Evolutionary conservation across 352 stramenopile genomes (phyloP).

Genomic region (Pythium periplocum): DNA sequence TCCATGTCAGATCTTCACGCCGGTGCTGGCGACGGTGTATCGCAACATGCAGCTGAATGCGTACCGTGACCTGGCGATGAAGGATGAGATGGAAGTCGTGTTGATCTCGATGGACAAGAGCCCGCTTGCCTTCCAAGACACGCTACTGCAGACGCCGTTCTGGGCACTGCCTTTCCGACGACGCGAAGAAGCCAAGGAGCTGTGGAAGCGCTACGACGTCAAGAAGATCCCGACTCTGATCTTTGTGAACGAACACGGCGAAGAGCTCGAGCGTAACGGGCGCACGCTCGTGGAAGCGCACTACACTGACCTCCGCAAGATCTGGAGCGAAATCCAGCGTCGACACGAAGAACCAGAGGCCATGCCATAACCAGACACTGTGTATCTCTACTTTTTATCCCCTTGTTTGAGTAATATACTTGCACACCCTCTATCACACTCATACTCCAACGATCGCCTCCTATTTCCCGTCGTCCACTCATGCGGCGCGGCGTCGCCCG

Average conservation of each 20-base stretch:
- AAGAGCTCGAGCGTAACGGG: conserved; percentile 58
- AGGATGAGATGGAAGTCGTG: conserved; percentile 54
- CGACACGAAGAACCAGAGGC: conserved; percentile 16
- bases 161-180: conserved; percentile 47
- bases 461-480: too few species aligned
- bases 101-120: conserved; percentile 55
- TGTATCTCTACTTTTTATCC: background rate
- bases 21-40: conserved; percentile 52
- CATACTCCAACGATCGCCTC: background rate
- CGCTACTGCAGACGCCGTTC: conserved; percentile 55
- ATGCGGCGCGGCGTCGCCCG: background rate
- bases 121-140: conserved; percentile 47
- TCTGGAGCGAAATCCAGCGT: conserved; percentile 43
- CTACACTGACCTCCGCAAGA: conserved; percentile 53
- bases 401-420: background rate
- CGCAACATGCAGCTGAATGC: conserved; percentile 56
- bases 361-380: conserved; percentile 20
- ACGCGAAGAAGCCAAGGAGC: conserved; percentile 41
- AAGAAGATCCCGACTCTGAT: conserved; percentile 67
- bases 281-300: conserved; percentile 55
- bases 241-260: conserved; percentile 56
- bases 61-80: conserved; percentile 53
- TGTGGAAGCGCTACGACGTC: conserved; percentile 65
- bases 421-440: background rate
- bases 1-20: conserved; percentile 59